Evolutionary conservation across 495 filamentous ascomycete species (phyloP).

Genomic region (Pyrenula massariospora): DNA sequence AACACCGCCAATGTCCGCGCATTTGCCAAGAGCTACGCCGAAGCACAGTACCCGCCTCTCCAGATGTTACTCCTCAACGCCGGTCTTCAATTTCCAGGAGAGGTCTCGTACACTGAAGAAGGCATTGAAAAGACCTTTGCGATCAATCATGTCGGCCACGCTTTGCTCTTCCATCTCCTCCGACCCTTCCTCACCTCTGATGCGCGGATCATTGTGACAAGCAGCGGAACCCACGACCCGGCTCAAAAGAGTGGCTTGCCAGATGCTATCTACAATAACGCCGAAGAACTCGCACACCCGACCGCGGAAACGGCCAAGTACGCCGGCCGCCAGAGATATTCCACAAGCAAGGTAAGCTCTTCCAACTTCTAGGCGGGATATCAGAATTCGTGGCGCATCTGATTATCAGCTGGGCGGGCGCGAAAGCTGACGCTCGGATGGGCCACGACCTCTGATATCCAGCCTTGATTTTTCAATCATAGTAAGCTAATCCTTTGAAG

Average conservation of each 20-base stretch:
- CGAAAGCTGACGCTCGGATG: too few species aligned
- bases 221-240: conserved; percentile 23
- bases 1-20: conserved; percentile 25
- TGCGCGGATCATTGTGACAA: conserved; percentile 30
- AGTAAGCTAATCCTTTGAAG: too few species aligned
- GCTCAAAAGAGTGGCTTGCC: conserved; percentile 17
- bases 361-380: too few species aligned
- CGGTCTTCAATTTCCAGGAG: conserved; percentile 24
- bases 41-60: conserved; percentile 25
- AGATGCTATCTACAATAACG: conserved; percentile 16
- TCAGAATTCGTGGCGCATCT: too few species aligned
- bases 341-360: conserved; percentile 13
- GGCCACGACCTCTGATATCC: too few species aligned
- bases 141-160: conserved; percentile 27
- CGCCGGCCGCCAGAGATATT: conserved; percentile 17
- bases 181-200: conserved; percentile 29
- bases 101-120: conserved; percentile 19
- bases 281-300: conserved; percentile 21
- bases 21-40: conserved; percentile 24
- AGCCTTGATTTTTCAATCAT: too few species aligned
- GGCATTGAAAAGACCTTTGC: conserved; percentile 33
- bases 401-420: too few species aligned
- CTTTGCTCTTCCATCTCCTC: conserved; percentile 39
- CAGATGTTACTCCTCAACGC: conserved; percentile 35
- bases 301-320: conserved; percentile 7